These are phyloP conservation scores for Grammothele lineata DNA, from an alignment of 768 basidiomycete genomes.

Conservation along the genomic window DNA sequence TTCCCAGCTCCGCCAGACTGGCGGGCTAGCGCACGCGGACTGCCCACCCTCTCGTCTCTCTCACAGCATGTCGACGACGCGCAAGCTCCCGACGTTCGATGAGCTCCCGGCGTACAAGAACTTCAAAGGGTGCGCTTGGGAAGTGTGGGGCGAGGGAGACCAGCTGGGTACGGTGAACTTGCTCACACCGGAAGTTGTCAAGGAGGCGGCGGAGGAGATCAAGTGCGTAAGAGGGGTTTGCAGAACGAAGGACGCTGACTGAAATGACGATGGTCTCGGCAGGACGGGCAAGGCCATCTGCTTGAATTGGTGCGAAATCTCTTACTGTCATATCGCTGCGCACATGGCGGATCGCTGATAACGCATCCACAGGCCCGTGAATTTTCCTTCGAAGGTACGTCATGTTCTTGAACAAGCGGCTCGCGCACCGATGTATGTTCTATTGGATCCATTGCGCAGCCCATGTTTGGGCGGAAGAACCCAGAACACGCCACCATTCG, in stretches of 20 bases:
- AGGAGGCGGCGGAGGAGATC: slow-evolving; percentile 51
- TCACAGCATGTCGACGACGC: too few relatives aligned
- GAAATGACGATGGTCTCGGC: neutral
- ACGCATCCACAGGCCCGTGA: slow-evolving; percentile 50
- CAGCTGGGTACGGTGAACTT: slow-evolving; percentile 66
- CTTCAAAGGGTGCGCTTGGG: slow-evolving; percentile 61
- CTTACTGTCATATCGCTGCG: neutral
- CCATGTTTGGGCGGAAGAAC: slow-evolving; percentile 47
- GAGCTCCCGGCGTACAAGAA: slow-evolving; percentile 40
- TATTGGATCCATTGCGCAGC: slow-evolving; percentile 33
- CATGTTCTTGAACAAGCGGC: neutral
- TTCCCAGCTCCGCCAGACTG: too few relatives aligned
- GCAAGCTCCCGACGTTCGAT: slow-evolving; percentile 44
- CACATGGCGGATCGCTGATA: neutral
- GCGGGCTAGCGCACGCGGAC: too few relatives aligned
- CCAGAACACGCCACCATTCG: neutral
- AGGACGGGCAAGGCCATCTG: slow-evolving; percentile 53
- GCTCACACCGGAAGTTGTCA: slow-evolving; percentile 60
- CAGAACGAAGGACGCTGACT: too few relatives aligned
- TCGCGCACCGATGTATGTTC: neutral
- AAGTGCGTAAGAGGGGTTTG: too few relatives aligned
- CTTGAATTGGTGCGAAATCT: slow-evolving; percentile 54
- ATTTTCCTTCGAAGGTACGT: slow-evolving; percentile 58
- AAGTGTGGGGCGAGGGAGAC: slow-evolving; percentile 61
- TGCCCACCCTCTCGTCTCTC: too few relatives aligned